Evolutionary conservation across 768 basidiomycete genomes (phyloP), one percentile per base, ranked within the genome.

Genomic region (Serendipita vermifera): DNA sequence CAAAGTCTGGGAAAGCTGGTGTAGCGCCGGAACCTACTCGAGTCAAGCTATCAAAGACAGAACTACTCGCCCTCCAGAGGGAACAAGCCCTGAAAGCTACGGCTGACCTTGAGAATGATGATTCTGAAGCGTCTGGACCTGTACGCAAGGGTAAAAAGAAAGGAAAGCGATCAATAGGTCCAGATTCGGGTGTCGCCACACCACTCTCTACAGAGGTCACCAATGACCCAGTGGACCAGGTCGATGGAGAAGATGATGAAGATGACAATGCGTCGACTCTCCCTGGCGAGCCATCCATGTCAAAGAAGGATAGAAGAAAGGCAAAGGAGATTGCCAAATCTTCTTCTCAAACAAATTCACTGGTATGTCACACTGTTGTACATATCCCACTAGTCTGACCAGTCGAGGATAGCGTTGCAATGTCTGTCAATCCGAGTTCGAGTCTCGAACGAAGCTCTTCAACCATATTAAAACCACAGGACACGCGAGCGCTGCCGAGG

Each of bases 301-400:
- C 88, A 4, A 97, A 96, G 69, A 80, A 79, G 58, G 89, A 96
- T 31, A 89, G 83, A 67, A 72, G 93, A 43, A 76, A 82, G 48
- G 82, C 83, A 15, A 75, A 80, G 43, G 87, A 94, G 66, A 80
- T 72, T 2, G 73, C 78, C 43, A 88, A 82, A 72, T 89, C 84
- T 65, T 74, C 71, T 3, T 71, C 15, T 20, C 22, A 20, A 38
- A 36, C 33, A n/a, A 4, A 17, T 26, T 15, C 33, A 7, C 24
- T 26, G 22, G 31, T 14, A 24, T 57, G n/a, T 55, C 15, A n/a
- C 9, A 31, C 7, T 35, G 2, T 14, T n/a, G 15, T 55, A n/a
- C 20, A 26, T 14, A 26, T 38, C 11, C 24, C 5, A 20, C 4
- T 35, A 31, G 26, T 35, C 39, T 13, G 33, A 2, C 51, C 24